These are phyloP conservation scores for Cercospora sp. DNA, from an alignment of 2,329 filamentous ascomycete species.

Conservation along the genomic window DNA sequence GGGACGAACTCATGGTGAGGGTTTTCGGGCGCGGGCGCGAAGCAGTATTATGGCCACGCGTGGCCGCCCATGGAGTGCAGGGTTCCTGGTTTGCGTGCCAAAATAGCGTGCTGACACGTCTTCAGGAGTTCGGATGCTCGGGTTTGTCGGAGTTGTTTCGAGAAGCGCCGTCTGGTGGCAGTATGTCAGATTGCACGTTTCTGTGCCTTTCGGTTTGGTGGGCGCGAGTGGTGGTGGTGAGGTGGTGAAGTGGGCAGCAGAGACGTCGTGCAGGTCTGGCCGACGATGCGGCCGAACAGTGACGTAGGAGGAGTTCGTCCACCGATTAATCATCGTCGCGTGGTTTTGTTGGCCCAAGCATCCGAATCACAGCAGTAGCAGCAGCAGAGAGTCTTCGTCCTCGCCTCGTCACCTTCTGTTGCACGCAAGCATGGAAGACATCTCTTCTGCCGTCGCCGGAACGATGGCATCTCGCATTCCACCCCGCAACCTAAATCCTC, in stretches of 20 bases:
- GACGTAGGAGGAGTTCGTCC: background rate
- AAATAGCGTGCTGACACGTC: constrained; percentile 13
- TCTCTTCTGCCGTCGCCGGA: background rate
- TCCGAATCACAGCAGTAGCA: background rate
- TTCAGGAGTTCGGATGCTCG: background rate
- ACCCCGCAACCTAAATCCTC: background rate
- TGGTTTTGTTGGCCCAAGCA: background rate
- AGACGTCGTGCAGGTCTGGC: background rate
- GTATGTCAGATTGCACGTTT: background rate
- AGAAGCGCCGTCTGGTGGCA: background rate
- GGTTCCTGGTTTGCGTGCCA: background rate
- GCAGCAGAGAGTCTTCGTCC: background rate
- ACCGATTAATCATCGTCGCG: background rate
- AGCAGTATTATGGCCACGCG: constrained; percentile 1
- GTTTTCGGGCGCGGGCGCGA: background rate
- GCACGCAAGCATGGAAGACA: background rate
- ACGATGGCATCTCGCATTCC: background rate
- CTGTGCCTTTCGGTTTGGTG: background rate
- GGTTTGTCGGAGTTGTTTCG: background rate
- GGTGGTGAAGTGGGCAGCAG: background rate
- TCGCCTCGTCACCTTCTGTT: background rate
- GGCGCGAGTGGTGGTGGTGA: background rate
- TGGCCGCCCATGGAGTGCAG: background rate
- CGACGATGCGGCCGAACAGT: background rate
- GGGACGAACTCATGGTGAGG: constrained; percentile 6